phyloP scores from a whole-genome alignment of 1,139 yeast species.

The Pichia sp. region DNA sequence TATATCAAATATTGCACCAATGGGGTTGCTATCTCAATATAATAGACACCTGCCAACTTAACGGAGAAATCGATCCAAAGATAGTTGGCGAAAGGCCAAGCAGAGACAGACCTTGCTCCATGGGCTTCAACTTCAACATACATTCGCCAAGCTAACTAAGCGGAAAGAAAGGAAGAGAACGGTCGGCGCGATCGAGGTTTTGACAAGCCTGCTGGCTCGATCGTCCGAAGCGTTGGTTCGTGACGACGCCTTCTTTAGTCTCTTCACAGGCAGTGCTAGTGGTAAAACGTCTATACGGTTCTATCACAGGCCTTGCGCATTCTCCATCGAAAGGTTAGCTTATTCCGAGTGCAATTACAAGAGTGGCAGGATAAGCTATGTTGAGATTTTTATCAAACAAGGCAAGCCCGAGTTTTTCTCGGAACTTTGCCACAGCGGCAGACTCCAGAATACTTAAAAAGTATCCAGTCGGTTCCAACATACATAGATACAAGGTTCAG shows the following conservation, averaged over 20 bases:
- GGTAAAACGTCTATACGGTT: not conserved
- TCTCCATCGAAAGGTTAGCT: too few relatives aligned
- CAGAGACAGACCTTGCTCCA: not conserved
- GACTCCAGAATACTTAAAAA: slow-evolving; percentile 33
- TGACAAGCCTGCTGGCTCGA: not conserved
- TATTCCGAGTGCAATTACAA: too few relatives aligned
- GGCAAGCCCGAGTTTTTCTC: not conserved
- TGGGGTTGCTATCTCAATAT: not conserved
- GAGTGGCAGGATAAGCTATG: slow-evolving; percentile 4
- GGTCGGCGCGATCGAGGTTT: not conserved
- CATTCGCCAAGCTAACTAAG: not conserved
- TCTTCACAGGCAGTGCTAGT: not conserved
- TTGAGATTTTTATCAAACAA: slow-evolving; percentile 4
- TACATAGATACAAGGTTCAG: slow-evolving; percentile 62
- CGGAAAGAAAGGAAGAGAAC: not conserved
- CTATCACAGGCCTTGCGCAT: too few relatives aligned
- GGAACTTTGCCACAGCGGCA: slow-evolving; percentile 21
- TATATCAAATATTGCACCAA: not conserved
- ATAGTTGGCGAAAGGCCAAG: not conserved
- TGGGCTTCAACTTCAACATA: not conserved
- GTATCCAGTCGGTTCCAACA: slow-evolving; percentile 58
- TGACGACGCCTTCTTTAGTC: not conserved
- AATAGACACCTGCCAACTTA: too few relatives aligned
- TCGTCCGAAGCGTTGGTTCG: slow-evolving; percentile 1
- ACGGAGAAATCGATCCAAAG: too few relatives aligned